Percentiles rank a stretch among this genome's conserved stretches.
Conservation (phyloP, 352 stramenopile species). For the Phytopythium ostracodes region DNA sequence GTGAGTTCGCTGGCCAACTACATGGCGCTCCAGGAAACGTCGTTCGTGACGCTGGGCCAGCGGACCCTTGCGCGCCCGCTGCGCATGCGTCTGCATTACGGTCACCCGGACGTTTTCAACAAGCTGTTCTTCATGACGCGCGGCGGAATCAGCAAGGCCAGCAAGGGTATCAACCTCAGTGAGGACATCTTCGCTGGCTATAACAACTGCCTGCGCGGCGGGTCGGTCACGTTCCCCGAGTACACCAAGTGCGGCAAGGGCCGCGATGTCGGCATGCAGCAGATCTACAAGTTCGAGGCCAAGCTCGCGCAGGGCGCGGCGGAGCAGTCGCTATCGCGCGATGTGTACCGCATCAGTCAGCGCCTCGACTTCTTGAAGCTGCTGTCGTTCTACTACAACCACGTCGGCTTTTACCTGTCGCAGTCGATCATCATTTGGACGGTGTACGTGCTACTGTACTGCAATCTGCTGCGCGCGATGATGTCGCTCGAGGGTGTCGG, state of each 20-base stretch:
- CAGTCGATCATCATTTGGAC: conserved; percentile 98
- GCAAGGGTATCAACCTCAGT: conserved; percentile 98
- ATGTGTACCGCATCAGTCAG: conserved; percentile 97
- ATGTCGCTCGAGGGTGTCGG: conserved; percentile 92
- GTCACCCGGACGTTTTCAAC: conserved; percentile 99
- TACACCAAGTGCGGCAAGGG: conserved; percentile 99
- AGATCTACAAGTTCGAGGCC: conserved; percentile 99
- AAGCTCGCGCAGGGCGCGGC: conserved; percentile 97
- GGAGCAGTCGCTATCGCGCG: conserved; percentile 97
- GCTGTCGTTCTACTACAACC: conserved; percentile 99
- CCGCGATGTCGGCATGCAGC: conserved; percentile 98
- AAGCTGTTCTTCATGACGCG: conserved; percentile 99
- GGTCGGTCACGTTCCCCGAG: conserved; percentile 97
- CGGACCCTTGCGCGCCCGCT: conserved; percentile 95
- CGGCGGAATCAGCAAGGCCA: conserved; percentile 98
- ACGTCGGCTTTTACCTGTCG: conserved; percentile 98
- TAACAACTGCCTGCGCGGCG: conserved; percentile 97
- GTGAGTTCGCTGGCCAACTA: conserved; percentile 99
- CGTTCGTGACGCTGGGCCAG: conserved; percentile 98
- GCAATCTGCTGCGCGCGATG: conserved; percentile 92
- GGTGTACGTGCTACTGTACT: conserved; percentile 97
- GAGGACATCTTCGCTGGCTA: conserved; percentile 99
- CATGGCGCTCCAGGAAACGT: conserved; percentile 99
- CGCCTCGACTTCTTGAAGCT: conserved; percentile 98
- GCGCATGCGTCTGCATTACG: conserved; percentile 97